These are phyloP conservation scores for Naumovozyma dairenensis DNA, from an alignment of 805 yeast species.

Conservation along the genomic window DNA sequence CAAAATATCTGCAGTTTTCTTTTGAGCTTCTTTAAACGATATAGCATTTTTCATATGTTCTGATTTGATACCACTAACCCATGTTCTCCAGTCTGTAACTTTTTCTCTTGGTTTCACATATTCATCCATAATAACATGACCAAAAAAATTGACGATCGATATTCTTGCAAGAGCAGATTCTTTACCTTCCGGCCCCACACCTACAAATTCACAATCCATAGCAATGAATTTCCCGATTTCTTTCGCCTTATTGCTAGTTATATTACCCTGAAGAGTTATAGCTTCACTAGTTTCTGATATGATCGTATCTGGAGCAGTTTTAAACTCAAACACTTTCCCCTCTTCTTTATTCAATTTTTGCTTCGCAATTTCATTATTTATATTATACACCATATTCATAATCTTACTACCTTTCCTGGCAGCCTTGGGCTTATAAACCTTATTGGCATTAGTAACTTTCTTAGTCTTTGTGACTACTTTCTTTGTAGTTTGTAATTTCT, in stretches of 20 bases:
- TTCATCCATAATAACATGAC: conserved; percentile 58
- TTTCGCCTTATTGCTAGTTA: conserved; percentile 22
- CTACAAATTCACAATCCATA: conserved; percentile 92
- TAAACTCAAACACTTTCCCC: conserved; percentile 18
- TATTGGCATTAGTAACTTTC: conserved; percentile 1
- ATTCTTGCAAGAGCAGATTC: conserved; percentile 76
- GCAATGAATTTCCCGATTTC: conserved; percentile 67
- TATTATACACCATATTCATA: conserved; percentile 25
- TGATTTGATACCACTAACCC: conserved; percentile 82
- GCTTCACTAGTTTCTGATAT: conserved; percentile 1
- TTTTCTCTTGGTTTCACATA: conserved; percentile 66
- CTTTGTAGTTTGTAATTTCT: conserved; percentile 17
- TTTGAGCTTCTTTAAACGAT: conserved; percentile 56
- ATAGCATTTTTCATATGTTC: conserved; percentile 59
- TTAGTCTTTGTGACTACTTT: conserved; percentile 10
- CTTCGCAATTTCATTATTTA: conserved; percentile 22
- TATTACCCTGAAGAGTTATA: conserved; percentile 1
- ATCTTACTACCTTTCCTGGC: conserved; percentile 13
- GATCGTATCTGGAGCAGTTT: conserved; percentile 1
- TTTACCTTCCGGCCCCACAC: conserved; percentile 66
- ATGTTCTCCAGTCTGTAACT: conserved; percentile 87
- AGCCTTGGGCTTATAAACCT: neutral
- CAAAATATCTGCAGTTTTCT: conserved; percentile 41
- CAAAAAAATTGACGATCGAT: conserved; percentile 76
- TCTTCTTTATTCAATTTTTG: conserved; percentile 16